Percentiles rank a stretch among this genome's conserved stretches.
phyloP scores from a whole-genome alignment of 345 rosid species.

The Arabidopsis suecica region DNA sequence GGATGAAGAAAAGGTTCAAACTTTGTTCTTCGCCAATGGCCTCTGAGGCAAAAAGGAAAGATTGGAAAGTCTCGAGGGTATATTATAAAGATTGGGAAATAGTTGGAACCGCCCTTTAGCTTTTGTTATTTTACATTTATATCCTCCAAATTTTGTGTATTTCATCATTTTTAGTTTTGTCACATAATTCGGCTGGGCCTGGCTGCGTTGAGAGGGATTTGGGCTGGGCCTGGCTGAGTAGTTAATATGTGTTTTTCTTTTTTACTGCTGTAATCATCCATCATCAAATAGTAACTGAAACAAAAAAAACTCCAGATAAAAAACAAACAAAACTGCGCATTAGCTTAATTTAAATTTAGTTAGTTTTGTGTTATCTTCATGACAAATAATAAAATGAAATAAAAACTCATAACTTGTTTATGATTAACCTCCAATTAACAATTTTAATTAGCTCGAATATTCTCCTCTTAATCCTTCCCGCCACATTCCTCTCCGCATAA shows the following conservation, averaged over 20 bases:
- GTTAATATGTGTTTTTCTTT: too few relatives aligned
- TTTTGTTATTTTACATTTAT: background rate
- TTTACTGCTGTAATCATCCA: background rate
- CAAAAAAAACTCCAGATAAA: background rate
- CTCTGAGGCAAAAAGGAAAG: slow-evolving; percentile 4
- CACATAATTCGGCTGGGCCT: too few relatives aligned
- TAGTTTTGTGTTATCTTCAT: background rate
- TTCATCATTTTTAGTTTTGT: background rate
- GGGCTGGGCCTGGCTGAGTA: too few relatives aligned
- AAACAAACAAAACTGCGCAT: slow-evolving; percentile 37
- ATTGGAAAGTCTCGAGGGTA: background rate
- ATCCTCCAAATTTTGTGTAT: background rate
- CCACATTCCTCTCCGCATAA: slow-evolving; percentile 39
- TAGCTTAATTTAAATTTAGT: slow-evolving; percentile 37
- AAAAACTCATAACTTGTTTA: background rate
- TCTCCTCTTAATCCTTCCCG: slow-evolving; percentile 41
- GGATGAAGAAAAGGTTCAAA: slow-evolving; percentile 4
- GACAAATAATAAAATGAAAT: background rate
- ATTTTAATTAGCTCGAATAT: slow-evolving; percentile 21
- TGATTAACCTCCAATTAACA: slow-evolving; percentile 28
- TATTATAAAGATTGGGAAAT: slow-evolving; percentile 8
- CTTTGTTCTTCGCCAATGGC: background rate
- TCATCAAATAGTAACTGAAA: slow-evolving; percentile 10
- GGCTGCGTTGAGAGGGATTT: too few relatives aligned
- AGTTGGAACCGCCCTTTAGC: slow-evolving; percentile 4